Evolutionary conservation across 2,329 filamentous ascomycete genomes (phyloP).

Genomic region (Drechslerella coelobrocha): DNA sequence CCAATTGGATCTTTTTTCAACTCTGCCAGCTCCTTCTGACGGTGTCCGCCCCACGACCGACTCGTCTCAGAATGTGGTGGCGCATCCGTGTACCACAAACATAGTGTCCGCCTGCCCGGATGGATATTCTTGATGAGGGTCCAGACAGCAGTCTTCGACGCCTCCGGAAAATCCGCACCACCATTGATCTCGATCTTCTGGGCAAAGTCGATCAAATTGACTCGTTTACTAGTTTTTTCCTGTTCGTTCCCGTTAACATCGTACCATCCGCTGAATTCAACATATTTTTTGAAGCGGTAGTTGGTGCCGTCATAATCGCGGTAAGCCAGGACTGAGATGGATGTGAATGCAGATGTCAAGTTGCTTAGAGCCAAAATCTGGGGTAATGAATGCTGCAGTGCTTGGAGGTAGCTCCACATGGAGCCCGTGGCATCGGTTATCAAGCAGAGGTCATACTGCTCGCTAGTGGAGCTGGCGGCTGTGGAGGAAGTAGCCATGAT

Average conservation of each 20-base stretch:
- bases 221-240: conserved; percentile 40
- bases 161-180: conserved; percentile 62
- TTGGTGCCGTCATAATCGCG: conserved; percentile 60
- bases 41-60: conserved; percentile 56
- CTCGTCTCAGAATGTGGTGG: conserved; percentile 60
- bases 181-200: conserved; percentile 56
- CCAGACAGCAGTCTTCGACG: conserved; percentile 63
- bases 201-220: conserved; percentile 58
- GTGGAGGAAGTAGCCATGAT: conserved; percentile 22
- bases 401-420: conserved; percentile 60
- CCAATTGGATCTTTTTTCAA: conserved; percentile 42
- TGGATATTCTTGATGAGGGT: conserved; percentile 62
- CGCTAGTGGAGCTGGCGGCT: conserved; percentile 13
- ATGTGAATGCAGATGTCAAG: conserved; percentile 63
- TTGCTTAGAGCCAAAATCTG: conserved; percentile 63
- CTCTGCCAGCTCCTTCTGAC: conserved; percentile 55
- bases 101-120: conserved; percentile 62
- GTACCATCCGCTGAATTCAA: conserved; percentile 64
- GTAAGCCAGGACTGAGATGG: conserved; percentile 64
- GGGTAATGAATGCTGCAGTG: conserved; percentile 62
- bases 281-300: conserved; percentile 52
- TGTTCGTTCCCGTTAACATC: conserved; percentile 50
- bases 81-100: conserved; percentile 63
- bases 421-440: conserved; percentile 62
- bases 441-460: conserved; percentile 61